Percentiles rank a stretch among this genome's conserved stretches.
Evolutionary conservation across 257 asterid species (phyloP).

Genomic region (Nicotiana paniculata): DNA sequence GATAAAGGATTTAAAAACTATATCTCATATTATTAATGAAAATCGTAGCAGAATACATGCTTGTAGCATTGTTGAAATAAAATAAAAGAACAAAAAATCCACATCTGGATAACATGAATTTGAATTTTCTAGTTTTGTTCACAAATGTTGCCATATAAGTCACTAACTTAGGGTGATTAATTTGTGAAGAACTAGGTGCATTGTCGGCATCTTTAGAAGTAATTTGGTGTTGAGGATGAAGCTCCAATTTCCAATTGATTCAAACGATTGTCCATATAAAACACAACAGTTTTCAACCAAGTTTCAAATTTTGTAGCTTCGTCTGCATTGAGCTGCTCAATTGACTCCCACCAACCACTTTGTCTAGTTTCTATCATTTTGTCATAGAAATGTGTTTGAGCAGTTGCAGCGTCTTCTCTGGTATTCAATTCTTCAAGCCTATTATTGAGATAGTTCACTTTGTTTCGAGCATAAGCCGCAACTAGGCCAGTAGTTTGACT

Average conservation of each 20-base stretch:
- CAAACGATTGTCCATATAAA: background rate
- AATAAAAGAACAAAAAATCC: background rate
- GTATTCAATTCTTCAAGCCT: background rate
- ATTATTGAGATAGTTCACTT: background rate
- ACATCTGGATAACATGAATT: background rate
- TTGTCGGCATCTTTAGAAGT: too few relatives aligned
- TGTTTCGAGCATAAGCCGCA: too few relatives aligned
- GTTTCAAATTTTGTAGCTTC: background rate
- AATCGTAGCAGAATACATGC: background rate
- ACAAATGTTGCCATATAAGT: background rate
- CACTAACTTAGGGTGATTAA: background rate
- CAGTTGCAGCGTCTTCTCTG: background rate
- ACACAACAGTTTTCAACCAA: background rate
- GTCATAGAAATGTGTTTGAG: background rate
- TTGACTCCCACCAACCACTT: background rate
- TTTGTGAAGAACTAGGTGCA: background rate
- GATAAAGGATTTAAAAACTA: background rate
- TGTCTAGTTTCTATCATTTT: background rate
- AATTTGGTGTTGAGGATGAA: background rate
- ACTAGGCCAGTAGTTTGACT: too few relatives aligned
- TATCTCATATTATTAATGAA: background rate
- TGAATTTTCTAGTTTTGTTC: background rate
- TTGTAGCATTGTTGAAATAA: background rate
- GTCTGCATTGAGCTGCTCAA: background rate
- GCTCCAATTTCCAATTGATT: background rate